Conservation (phyloP, 257 asterid species). For the Nemophila menziesii region DNA sequence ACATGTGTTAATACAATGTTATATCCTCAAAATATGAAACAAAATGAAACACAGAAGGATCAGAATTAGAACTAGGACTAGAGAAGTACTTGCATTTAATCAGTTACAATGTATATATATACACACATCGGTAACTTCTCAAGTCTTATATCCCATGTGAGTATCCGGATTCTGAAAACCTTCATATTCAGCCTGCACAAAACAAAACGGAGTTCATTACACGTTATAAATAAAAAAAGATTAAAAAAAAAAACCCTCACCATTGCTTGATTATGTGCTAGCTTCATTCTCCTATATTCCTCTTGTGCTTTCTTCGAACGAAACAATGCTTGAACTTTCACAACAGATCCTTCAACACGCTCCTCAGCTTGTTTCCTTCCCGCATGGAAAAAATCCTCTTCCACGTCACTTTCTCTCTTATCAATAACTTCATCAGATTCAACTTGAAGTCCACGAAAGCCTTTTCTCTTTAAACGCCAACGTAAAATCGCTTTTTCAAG, state of each 20-base stretch:
- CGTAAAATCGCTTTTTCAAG: constrained; percentile 85
- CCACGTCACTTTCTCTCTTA: constrained; percentile 37
- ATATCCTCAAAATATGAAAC: background rate
- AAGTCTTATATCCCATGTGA: constrained; percentile 25
- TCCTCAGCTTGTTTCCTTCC: constrained; percentile 97
- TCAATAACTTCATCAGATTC: constrained; percentile 21
- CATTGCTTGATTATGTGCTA: constrained; percentile 45
- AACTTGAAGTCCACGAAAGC: constrained; percentile 81
- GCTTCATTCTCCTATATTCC: constrained; percentile 82
- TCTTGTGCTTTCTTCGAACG: constrained; percentile 91
- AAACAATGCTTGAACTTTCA: constrained; percentile 87
- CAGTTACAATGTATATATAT: background rate
- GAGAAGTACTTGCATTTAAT: background rate
- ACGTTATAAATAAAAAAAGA: background rate
- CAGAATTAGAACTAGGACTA: background rate
- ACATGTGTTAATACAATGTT: background rate
- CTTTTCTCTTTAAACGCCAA: constrained; percentile 91
- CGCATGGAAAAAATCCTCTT: constrained; percentile 82
- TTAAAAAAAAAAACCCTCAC: constrained; percentile 19
- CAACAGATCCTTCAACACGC: constrained; percentile 90
- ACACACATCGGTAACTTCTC: background rate
- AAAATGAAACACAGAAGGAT: constrained; percentile 3
- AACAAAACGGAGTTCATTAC: constrained; percentile 1
- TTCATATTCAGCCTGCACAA: constrained; percentile 53
- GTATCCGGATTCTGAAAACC: constrained; percentile 37